Percentiles rank a stretch among this genome's conserved stretches.
Evolutionary conservation across 129 eudicot genomes (phyloP).

Genomic region (Apium graveolens): DNA sequence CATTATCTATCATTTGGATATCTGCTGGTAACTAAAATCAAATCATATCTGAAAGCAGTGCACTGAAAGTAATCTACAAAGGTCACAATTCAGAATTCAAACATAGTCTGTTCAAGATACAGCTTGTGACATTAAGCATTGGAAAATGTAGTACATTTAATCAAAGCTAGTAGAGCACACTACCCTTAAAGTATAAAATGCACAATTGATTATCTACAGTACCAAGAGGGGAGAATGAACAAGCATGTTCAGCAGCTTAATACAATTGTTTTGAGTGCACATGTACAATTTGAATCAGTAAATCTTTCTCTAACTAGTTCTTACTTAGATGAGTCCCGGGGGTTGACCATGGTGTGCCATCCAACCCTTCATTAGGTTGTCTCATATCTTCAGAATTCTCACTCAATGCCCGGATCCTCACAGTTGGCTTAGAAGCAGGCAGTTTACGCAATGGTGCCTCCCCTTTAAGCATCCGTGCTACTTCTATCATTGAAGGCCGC

Average conservation of each 20-base stretch:
- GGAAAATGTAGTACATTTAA: background rate
- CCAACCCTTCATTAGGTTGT: constrained; percentile 17
- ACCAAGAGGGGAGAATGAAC: background rate
- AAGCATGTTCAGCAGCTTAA: background rate
- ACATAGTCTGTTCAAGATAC: background rate
- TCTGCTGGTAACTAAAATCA: background rate
- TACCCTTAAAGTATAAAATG: background rate
- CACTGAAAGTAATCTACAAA: background rate
- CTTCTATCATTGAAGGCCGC: constrained; percentile 66
- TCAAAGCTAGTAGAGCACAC: background rate
- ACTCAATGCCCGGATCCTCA: constrained; percentile 47
- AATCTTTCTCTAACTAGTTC: constrained; percentile 4
- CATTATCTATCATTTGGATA: background rate
- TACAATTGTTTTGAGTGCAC: background rate
- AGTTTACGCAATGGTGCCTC: constrained; percentile 36
- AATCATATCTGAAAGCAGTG: background rate
- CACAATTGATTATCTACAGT: background rate
- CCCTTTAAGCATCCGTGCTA: constrained; percentile 49
- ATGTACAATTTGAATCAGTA: background rate
- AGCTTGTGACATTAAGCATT: background rate
- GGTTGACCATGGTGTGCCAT: constrained; percentile 57
- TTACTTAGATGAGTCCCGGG: constrained; percentile 67
- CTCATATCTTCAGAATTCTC: constrained; percentile 34
- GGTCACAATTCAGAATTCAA: background rate
- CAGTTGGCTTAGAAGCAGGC: constrained; percentile 47